A percentile compares a stretch with the other conserved stretches of the same genome.
Conservation (phyloP, 768 basidiomycete genomes). For the Podaxis sp. region DNA sequence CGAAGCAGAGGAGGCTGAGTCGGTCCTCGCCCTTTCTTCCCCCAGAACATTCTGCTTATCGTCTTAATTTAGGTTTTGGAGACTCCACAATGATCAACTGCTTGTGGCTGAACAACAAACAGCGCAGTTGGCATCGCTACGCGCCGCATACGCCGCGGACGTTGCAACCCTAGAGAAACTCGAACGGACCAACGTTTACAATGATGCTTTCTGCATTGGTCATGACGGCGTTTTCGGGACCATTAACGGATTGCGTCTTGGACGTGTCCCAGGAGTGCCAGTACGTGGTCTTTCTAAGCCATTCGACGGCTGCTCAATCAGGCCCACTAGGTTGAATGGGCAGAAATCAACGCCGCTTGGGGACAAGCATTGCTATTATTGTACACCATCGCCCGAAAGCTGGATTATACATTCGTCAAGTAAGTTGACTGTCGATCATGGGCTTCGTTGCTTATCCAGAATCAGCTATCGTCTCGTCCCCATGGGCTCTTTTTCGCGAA, state of each 20-base stretch:
- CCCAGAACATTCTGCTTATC: constrained; percentile 14
- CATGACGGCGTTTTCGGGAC: constrained; percentile 95
- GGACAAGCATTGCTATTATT: constrained; percentile 91
- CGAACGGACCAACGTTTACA: constrained; percentile 91
- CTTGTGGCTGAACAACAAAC: constrained; percentile 62
- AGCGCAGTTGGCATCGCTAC: constrained; percentile 66
- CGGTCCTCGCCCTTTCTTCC: constrained; percentile 28
- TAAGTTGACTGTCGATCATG: constrained; percentile 32
- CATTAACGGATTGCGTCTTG: constrained; percentile 94
- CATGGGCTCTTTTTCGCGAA: constrained; percentile 92
- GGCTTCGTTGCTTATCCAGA: constrained; percentile 1
- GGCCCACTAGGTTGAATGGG: constrained; percentile 82
- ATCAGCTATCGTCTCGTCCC: constrained; percentile 85
- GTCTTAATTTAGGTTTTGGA: constrained; percentile 67
- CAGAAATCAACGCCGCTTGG: constrained; percentile 99
- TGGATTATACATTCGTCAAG: constrained; percentile 87
- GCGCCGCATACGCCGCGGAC: constrained; percentile 78
- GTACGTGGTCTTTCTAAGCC: constrained; percentile 39
- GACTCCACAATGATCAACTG: constrained; percentile 70
- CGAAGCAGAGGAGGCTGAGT: constrained; percentile 85
- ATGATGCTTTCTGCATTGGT: constrained; percentile 93
- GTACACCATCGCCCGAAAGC: constrained; percentile 88
- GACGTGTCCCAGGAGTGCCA: constrained; percentile 81
- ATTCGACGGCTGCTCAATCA: constrained; percentile 15
- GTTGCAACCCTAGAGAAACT: constrained; percentile 77